phyloP scores from a whole-genome alignment of 2,329 filamentous ascomycete species.

The Tothia fuscella region DNA sequence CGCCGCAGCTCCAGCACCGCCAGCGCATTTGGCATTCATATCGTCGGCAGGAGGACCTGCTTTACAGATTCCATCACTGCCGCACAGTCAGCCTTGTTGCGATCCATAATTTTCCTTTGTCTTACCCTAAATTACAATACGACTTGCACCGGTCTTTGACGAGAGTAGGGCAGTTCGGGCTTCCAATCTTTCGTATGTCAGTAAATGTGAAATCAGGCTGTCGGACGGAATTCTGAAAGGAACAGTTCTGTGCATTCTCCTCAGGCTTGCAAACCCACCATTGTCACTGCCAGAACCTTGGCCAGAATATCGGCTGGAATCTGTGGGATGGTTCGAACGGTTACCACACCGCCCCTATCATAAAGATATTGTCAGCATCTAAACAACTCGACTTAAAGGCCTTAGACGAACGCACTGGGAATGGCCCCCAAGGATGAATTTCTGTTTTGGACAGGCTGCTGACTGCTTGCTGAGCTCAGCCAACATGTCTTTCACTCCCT shows the following conservation, averaged over 20 bases:
- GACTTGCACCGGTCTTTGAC: conserved; percentile 8
- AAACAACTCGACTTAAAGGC: no score
- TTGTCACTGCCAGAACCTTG: conserved; percentile 6
- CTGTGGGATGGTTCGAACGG: conserved; percentile 3
- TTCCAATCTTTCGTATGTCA: conserved; percentile 5
- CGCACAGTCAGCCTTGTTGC: neutral
- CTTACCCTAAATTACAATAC: conserved; percentile 7
- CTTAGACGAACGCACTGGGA: no score
- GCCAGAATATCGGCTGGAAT: conserved; percentile 3
- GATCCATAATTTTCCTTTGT: neutral
- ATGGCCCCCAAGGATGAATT: conserved; percentile 9
- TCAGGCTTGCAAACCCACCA: no score
- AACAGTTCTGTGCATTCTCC: no score
- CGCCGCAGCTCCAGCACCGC: neutral
- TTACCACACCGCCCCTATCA: conserved; percentile 9
- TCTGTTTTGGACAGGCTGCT: conserved; percentile 1
- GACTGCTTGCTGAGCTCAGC: neutral
- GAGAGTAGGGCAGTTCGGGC: conserved; percentile 1
- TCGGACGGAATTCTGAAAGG: no score
- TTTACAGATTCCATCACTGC: neutral
- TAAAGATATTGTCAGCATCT: no score
- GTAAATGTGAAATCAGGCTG: no score
- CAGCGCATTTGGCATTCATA: no score
- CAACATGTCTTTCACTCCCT: conserved; percentile 3
- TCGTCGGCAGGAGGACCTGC: no score